phyloP scores from a whole-genome alignment of 2,329 filamentous ascomycete genomes.

The Paramyrothecium roridum region DNA sequence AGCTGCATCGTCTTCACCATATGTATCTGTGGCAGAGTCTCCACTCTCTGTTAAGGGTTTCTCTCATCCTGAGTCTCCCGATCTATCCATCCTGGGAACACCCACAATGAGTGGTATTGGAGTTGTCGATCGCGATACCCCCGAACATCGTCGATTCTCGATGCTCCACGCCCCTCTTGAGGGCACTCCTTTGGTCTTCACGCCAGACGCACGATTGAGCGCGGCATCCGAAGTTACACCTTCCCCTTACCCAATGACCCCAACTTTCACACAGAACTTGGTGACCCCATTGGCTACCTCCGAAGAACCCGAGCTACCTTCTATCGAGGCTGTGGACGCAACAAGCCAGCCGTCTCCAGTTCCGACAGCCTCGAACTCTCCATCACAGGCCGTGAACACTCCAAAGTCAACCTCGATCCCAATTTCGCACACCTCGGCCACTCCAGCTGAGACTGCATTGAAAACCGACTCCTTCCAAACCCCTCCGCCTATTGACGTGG shows the following conservation, averaged over 20 bases:
- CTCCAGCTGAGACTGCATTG: conserved; percentile 1
- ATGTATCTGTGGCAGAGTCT: no score
- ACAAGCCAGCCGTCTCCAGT: no score
- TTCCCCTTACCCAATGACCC: neutral
- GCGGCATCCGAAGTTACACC: conserved; percentile 1
- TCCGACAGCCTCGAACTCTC: no score
- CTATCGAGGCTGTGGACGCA: no score
- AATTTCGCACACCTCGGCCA: neutral
- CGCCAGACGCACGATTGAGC: neutral
- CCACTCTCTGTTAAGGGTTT: no score
- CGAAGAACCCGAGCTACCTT: no score
- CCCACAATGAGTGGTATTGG: conserved; percentile 1
- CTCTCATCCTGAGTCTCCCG: neutral
- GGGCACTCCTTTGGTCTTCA: neutral
- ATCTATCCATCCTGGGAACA: neutral
- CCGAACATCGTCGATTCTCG: neutral
- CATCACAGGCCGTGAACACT: no score
- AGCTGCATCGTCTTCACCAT: no score
- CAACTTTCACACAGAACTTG: neutral
- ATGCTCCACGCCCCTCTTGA: neutral
- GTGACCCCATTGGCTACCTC: neutral
- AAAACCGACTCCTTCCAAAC: neutral
- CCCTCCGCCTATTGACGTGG: neutral
- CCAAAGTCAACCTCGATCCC: no score
- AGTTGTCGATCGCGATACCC: neutral